Base-by-base conservation (phyloP, 108 stramenopile genomes). In the Cyclotella cryptica region DNA sequence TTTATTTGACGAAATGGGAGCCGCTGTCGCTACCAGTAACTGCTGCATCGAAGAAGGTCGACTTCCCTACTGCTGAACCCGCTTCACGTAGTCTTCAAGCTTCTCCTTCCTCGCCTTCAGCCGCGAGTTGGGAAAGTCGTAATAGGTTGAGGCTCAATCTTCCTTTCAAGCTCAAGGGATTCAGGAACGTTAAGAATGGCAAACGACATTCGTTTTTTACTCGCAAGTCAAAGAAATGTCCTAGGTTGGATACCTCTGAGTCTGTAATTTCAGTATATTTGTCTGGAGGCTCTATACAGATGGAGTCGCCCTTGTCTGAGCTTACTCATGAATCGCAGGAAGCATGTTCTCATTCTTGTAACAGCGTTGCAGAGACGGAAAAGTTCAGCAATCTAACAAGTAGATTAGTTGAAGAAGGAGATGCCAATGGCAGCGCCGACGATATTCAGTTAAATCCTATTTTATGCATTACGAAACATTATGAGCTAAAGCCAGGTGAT, bases 351-450 rank as follows among this genome's bases (percentile, higher is more conserved):
- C 55, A 35, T 51, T 73, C 72, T 22, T 61, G 72, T 12, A 62
- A 39, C 49, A 72, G 58, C 54, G 51, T 35, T 39, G 53, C 72
- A 9, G 72, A 63, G 26, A 54, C 60, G 3, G 60, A 60, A 44
- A 30, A 35, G 60, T 61, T 35, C 8, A 73, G 47, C 53, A 73
- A 73, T 40, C 72, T 73, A 10, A 62, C 61, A 12, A 24, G 27
- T 5, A 27, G 42, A 43, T 58, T 58, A 5, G 40, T 52, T 45
- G 41, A 22, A 24, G 29, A 49, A 51, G 68, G n/a, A 35, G 15
- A n/a, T 58, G 8, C 57, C 28, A 49, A 68, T n/a, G 55, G 24
- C 17, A 43, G 24, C 22, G 12, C 6, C 30, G 41, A 43, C 11
- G 51, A 44, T 11, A 39, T 22, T 9, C 26, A 1, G 6, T 57